A percentile compares a stretch with the other conserved stretches of the same genome.
Evolutionary conservation across 2,329 filamentous ascomycete species (phyloP).

Genomic region (Clarireedia sp.): DNA sequence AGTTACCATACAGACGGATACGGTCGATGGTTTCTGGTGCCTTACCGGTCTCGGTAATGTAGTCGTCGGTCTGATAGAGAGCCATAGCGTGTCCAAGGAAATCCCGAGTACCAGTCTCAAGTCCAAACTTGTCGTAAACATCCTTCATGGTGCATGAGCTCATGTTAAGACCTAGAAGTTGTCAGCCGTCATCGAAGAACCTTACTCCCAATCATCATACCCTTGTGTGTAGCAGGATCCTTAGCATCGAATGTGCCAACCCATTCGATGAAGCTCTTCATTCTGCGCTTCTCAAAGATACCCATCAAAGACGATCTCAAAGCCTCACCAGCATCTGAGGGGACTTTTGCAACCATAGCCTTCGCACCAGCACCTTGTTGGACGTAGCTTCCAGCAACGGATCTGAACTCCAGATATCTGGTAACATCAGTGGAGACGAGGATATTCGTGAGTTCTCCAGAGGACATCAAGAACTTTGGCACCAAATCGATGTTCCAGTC

Average conservation of each 20-base stretch:
- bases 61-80: slow-evolving; percentile 82
- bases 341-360: slow-evolving; percentile 93
- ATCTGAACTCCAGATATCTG: slow-evolving; percentile 84
- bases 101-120: slow-evolving; percentile 82
- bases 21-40: slow-evolving; percentile 83
- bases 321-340: slow-evolving; percentile 84
- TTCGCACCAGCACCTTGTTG: slow-evolving; percentile 78
- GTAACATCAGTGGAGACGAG: slow-evolving; percentile 92
- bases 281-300: slow-evolving; percentile 92
- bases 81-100: slow-evolving; percentile 99
- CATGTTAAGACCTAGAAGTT: slow-evolving; percentile 64
- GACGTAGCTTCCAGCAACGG: slow-evolving; percentile 92
- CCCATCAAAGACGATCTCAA: slow-evolving; percentile 92
- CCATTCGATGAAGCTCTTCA: slow-evolving; percentile 96
- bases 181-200: slow-evolving; percentile 19
- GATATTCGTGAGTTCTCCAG: slow-evolving; percentile 96
- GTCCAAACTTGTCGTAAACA: slow-evolving; percentile 96
- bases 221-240: slow-evolving; percentile 81
- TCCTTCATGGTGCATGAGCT: slow-evolving; percentile 83
- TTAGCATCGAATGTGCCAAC: slow-evolving; percentile 77
- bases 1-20: slow-evolving; percentile 94
- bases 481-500: slow-evolving; percentile 99
- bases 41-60: slow-evolving; percentile 64
- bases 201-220: slow-evolving; percentile 41
- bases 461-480: slow-evolving; percentile 97